Base-by-base conservation (phyloP, 2,329 filamentous ascomycete genomes). In the Fusarium proliferatum region DNA sequence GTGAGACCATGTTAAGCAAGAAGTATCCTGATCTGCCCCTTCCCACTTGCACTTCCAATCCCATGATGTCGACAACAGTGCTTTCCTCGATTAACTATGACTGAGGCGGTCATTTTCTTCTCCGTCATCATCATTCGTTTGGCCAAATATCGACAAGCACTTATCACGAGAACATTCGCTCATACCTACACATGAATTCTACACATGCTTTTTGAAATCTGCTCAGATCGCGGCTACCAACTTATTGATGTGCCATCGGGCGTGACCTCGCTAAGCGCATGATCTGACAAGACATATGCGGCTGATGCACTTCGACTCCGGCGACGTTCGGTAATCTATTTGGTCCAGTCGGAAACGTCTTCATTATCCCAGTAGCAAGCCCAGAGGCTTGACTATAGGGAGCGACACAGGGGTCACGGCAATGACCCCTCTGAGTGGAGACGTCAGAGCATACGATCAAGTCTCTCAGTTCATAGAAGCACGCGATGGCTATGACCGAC, bases 231-330 rank as follows among this genome's bases (percentile, higher is more conserved):
- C 51, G 86, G 86, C 57, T 92, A 89, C 73, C 88, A 92, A 39
- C 90, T 90, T 13, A 93, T 92, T 81, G 91, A 19, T 91, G 89
- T 71, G 86, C 86, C 17, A 84, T 86, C 12, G 88, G 90, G 2
- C 88, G 92, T 59, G 90, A 92, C 76, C 92, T 43, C 89, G 91
- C 77, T 93, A 89, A 78, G 81, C 85, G 58, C 84, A 86, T 78
- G 84, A 81, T 64, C 73, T 30, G 80, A 86, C n/a, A 76, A 70
- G 21, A 56, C 75, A 36, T 88, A 91, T 69, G 86, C 85, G 3
- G 83, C 85, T 6, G 88, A 86, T 61, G 91, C 90, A 71, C 79
- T 92, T 42, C 85, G 90, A 26, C 82, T 93, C 84, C 89, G 34
- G 85, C 87, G 28, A 86, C 62, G 30, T 53, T 80, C 58, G 77